Percentiles rank a stretch among this genome's conserved stretches.
phyloP scores from a whole-genome alignment of 148 eudicot genomes.

The Talinum fruticosum region DNA sequence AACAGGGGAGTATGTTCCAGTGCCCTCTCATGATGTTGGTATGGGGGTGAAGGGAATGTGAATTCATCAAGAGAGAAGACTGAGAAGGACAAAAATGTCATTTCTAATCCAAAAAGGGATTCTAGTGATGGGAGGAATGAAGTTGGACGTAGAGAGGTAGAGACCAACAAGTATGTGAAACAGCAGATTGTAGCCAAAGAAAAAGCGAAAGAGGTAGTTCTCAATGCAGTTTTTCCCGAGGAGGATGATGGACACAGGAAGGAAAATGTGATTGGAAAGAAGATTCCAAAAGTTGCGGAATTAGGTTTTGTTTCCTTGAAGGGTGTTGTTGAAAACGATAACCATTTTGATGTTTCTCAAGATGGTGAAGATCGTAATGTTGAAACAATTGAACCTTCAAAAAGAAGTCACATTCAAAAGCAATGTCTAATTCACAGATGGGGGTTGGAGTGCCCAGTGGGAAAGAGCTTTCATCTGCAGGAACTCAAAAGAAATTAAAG shows the following conservation, averaged over 20 bases:
- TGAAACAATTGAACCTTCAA: constrained; percentile 18
- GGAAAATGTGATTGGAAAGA: constrained; percentile 19
- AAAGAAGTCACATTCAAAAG: constrained; percentile 18
- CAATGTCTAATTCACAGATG: constrained; percentile 5
- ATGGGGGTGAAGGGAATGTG: constrained; percentile 19
- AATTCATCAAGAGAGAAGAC: constrained; percentile 15
- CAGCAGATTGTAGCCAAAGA: constrained; percentile 10
- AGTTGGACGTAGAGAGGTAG: constrained; percentile 4
- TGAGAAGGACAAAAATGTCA: constrained; percentile 19
- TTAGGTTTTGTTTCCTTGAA: constrained; percentile 14
- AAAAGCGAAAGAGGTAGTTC: constrained; percentile 19
- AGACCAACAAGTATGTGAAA: constrained; percentile 12
- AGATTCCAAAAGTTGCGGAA: constrained; percentile 18
- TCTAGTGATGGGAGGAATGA: constrained; percentile 17
- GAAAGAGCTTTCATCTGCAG: constrained; percentile 24
- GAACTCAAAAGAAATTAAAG: constrained; percentile 31
- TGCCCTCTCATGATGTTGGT: constrained; percentile 10
- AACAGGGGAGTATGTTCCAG: constrained; percentile 18
- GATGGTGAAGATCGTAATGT: constrained; percentile 18
- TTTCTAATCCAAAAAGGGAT: constrained; percentile 7
- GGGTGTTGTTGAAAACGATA: constrained; percentile 11
- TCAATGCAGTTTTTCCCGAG: not conserved
- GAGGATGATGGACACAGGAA: constrained; percentile 15
- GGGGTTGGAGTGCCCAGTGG: constrained; percentile 10
- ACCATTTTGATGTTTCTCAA: constrained; percentile 7